phyloP scores from a whole-genome alignment of 2,329 filamentous ascomycete species.

The Pyrenochaeta sp. region DNA sequence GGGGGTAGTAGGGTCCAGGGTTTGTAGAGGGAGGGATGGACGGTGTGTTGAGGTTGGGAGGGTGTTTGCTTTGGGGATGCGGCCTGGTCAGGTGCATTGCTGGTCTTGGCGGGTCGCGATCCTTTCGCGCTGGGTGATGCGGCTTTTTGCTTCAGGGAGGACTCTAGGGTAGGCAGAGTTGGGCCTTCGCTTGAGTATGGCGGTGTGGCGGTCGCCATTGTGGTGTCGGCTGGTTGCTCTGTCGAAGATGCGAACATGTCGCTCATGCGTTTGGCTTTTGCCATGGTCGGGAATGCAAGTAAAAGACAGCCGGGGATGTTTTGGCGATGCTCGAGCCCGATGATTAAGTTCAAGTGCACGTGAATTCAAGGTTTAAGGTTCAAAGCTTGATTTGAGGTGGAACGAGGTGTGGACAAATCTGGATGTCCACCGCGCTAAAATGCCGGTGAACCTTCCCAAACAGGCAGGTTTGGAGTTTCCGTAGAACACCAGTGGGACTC shows the following conservation, averaged over 20 bases:
- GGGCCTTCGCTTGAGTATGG: constrained; percentile 31
- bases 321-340: no score
- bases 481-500: no score
- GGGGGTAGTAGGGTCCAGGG: constrained; percentile 26
- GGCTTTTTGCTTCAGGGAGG: neutral
- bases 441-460: no score
- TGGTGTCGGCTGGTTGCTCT: constrained; percentile 9
- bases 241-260: constrained; percentile 27
- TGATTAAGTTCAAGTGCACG: no score
- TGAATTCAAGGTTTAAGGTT: no score
- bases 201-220: constrained; percentile 7
- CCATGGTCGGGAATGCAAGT: neutral
- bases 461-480: no score
- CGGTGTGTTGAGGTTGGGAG: constrained; percentile 5
- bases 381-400: no score
- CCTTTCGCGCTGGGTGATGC: neutral
- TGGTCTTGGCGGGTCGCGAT: constrained; percentile 7
- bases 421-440: no score
- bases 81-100: constrained; percentile 6
- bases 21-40: constrained; percentile 23
- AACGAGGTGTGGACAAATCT: no score
- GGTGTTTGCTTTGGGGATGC: constrained; percentile 4
- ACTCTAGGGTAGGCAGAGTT: constrained; percentile 23
- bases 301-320: neutral
- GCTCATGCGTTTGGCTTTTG: constrained; percentile 28